Base-by-base conservation (phyloP, 2,329 filamentous ascomycete species). In the Aschersonia sp. region DNA sequence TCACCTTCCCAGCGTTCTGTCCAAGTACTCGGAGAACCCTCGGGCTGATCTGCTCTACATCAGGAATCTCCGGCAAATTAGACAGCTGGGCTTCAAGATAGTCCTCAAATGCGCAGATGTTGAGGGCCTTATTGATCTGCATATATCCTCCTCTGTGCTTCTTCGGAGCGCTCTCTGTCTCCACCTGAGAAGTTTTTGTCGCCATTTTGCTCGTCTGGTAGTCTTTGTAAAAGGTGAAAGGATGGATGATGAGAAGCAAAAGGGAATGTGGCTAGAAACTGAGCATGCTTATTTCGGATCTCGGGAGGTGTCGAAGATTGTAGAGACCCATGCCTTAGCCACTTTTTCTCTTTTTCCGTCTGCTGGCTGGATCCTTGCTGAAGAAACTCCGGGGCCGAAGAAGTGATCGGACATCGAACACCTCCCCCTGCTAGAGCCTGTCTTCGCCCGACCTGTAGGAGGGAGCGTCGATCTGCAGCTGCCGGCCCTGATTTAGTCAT, bases 51-150 rank as follows among this genome's bases (percentile, higher is more conserved):
- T 67, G 59, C 51, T 70, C 65, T 0, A 71, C 63, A 51, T 71
- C 60, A 4, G 46, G 20, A 1, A 73, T 32, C 3, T 57, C 38
- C 0, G 69, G 68, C 0, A 73, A 53, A 9, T 47, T 46, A 7
- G 59, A 48, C 30, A 55, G 53, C 50, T 74, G 71, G 1, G 53
- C 54, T 5, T 62, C 56, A 2, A 74, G 65, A 54, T 72, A 74
- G 32, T 72, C 68, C 30, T 72, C 66, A 50, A 73, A 74, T 6
- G 63, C 68, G 53, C 68, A 68, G 30, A 67, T 63, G 51, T 72
- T 69, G 9, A 72, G 56, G 0, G 64, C 52, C 48, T 71, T 70
- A 62, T 72, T 73, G 53, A 72, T 72, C 51, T 72, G 67, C 10
- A 55, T 56, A 55, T 70, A 70, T 31, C 67, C 66, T 4, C 65